Base-by-base conservation (phyloP, 768 basidiomycete species). In the Nidula microcarpa region DNA sequence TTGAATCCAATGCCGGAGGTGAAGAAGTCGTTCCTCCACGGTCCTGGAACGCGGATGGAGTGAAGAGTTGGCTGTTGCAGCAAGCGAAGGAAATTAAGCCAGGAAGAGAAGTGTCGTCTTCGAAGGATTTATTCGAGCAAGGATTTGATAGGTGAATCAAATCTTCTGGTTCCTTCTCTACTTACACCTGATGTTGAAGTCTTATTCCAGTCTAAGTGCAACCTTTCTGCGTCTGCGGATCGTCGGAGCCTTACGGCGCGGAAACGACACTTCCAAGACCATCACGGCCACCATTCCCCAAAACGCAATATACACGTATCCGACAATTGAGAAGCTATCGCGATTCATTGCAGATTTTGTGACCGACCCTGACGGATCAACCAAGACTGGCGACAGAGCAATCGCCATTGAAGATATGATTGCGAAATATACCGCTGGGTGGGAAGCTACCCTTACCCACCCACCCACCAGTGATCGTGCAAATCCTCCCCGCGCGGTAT, bases 331-430 rank as follows among this genome's bases (percentile, higher is more conserved):
- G 13, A 30, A 45, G 4, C 63, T 73, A 4, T 50, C 65, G 4
- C 37, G 51, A 1, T 62, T 62, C 57, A 53, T 68, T 5, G 51
- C 56, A 5, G 53, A 45, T 2, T 35, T 65, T 3, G 48, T 53
- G 5, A 43, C 49, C 10, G 33, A 60, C n/a, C 49, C 60, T 1
- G 39, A 50, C 33, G 53, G 23, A 34, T 35, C 46, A 47, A 0
- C 43, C 52, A 30, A 16, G 13, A 51, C 32, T 10, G 59, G 59
- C 11, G 16, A 5, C 4, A 23, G 18, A 23, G 17, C 30, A 13
- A 33, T 50, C 36, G 37, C 23, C 1, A 76, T 77, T 57, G 62
- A 68, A 33, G 66, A 57, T 0, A 69, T 79, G 64, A 69, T 79
- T 36, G 67, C 65, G 9, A 76, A 74, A 57, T 75, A 80, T 55